phyloP scores from a whole-genome alignment of 2,329 filamentous ascomycete genomes.

The Aspergillus sp. region DNA sequence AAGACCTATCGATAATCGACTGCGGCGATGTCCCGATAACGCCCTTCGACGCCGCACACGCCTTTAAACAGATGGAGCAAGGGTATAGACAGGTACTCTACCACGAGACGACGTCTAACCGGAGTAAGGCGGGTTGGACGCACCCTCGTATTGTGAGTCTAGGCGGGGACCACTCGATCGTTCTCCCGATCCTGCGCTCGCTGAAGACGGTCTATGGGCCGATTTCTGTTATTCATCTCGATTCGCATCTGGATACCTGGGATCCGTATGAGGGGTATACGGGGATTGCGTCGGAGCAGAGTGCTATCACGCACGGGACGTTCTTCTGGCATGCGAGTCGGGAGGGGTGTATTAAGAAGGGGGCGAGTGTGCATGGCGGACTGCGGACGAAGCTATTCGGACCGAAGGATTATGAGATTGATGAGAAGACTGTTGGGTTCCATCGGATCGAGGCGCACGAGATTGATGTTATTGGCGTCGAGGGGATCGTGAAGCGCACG shows the following conservation, averaged over 20 bases:
- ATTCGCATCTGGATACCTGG: constrained; percentile 31
- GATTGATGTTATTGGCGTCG: constrained; percentile 25
- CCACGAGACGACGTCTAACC: constrained; percentile 14
- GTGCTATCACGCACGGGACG: constrained; percentile 26
- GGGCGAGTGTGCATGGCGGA: constrained; percentile 25
- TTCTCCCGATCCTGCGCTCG: constrained; percentile 25
- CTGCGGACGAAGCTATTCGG: constrained; percentile 25
- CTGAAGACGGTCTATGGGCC: constrained; percentile 24
- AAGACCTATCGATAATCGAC: constrained; percentile 24
- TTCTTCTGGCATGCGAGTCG: constrained; percentile 28
- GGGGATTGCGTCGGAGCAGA: constrained; percentile 22
- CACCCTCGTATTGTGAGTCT: constrained; percentile 21
- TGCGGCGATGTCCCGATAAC: constrained; percentile 31
- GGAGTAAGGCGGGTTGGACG: constrained; percentile 3
- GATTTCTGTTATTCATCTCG: constrained; percentile 27
- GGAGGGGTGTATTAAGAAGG: constrained; percentile 25
- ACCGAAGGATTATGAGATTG: constrained; percentile 25
- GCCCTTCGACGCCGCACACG: constrained; percentile 24
- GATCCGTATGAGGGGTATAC: constrained; percentile 25
- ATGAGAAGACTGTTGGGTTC: constrained; percentile 22
- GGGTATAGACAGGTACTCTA: constrained; percentile 18
- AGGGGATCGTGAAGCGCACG: constrained; percentile 21
- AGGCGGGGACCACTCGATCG: constrained; percentile 27
- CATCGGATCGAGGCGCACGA: constrained; percentile 24
- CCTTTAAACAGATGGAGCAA: constrained; percentile 28